phyloP scores from a whole-genome alignment of 495 filamentous ascomycete species.

The Aspergillus ellipticus region DNA sequence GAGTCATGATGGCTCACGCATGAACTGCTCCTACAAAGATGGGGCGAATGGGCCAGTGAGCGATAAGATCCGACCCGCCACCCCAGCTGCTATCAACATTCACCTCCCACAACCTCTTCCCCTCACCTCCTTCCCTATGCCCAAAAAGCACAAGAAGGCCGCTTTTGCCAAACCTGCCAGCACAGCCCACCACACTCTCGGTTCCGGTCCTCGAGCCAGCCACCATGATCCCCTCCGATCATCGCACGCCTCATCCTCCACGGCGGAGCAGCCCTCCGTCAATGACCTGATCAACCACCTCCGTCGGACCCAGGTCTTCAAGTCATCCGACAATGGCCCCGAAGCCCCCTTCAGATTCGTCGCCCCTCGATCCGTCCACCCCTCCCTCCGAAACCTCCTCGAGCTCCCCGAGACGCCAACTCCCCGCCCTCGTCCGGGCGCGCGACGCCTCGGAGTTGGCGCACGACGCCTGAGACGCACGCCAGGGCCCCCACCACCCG shows the following conservation, averaged over 20 bases:
- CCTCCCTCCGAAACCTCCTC: slow-evolving; percentile 56
- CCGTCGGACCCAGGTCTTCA: slow-evolving; percentile 39
- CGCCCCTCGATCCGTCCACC: slow-evolving; percentile 47
- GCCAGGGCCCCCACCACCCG: slow-evolving; percentile 66
- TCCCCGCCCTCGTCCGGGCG: slow-evolving; percentile 56
- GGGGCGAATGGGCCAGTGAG: too few relatives aligned
- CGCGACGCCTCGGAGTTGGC: slow-evolving; percentile 33
- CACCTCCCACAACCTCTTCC: slow-evolving; percentile 5
- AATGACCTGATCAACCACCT: slow-evolving; percentile 49
- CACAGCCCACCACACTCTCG: slow-evolving; percentile 39
- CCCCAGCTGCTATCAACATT: not conserved
- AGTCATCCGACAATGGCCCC: slow-evolving; percentile 14
- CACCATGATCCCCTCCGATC: slow-evolving; percentile 27
- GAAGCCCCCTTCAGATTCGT: slow-evolving; percentile 14
- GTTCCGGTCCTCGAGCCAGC: slow-evolving; percentile 17
- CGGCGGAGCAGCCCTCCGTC: slow-evolving; percentile 32
- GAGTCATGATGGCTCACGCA: not conserved
- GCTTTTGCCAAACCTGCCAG: slow-evolving; percentile 32
- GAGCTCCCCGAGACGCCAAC: slow-evolving; percentile 68
- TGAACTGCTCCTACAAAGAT: too few relatives aligned
- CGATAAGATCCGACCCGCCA: too few relatives aligned
- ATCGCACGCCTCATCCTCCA: slow-evolving; percentile 18
- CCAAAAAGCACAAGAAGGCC: slow-evolving; percentile 42
- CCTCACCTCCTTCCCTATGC: slow-evolving; percentile 31
- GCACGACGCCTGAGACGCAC: slow-evolving; percentile 46